Base-by-base conservation (phyloP, 108 stramenopile genomes). In the Skeletonema grethae region DNA sequence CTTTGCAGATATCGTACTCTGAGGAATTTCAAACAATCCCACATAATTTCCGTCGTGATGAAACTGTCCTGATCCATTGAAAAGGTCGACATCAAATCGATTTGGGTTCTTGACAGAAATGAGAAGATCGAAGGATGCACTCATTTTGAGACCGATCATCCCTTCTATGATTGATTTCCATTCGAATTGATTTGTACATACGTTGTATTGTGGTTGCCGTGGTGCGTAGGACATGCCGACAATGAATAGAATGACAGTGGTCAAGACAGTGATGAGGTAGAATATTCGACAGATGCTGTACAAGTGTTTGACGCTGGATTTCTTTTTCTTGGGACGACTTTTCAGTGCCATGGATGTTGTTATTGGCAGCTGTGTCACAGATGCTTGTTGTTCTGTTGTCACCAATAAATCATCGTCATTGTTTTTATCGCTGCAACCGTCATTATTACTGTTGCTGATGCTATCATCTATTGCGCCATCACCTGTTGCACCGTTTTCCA, bases 101-200 rank as follows among this genome's bases (percentile, higher is more conserved):
- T 95, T 95, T 15, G 88, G 86, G 75, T 95, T 95, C 67, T 77
- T 70, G 28, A 95, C 79, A 31, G 86, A 87, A 8, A 83, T 77
- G 1, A 95, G 68, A 58, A 95, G 77, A 66, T 95, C 91, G 68
- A 93, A 93, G 13, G 86, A 86, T 20, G 90, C 90, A 50, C 87
- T 75, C 55, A 90, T 57, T 61, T 90, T 87, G 43, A 91, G 48
- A n/a, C 78, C 59, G 0, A 82, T 72, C 76, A 95, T 86, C 43
- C 87, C 87, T 43, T 86, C 81, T 4, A 95, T 84, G 46, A 95
- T 87, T 0, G 69, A 71, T 61, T 77, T 83, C 94, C 94, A 95
- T 1, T 87, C 91, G 22, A 95, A 67, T 46, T 84, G 75, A 67
- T 95, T 85, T 60, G 88, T 89, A 82, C 94, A 95, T 25, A 95